Evolutionary conservation across 768 basidiomycete genomes (phyloP).

Genomic region (Mrakia hoshinonis): DNA sequence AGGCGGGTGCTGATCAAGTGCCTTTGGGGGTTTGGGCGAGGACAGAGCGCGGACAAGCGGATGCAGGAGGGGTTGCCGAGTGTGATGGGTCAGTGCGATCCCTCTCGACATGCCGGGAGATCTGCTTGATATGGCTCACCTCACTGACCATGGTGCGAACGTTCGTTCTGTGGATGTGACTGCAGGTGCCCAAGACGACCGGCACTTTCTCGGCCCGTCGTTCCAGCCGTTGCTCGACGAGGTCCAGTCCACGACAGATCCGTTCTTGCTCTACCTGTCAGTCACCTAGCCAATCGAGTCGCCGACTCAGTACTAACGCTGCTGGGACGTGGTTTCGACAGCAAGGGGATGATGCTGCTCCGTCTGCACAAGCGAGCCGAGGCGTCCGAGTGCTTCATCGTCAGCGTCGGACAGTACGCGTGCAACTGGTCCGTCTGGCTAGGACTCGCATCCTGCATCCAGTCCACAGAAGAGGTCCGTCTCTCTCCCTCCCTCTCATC

Average conservation of each 20-base stretch:
- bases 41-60: slow-evolving; percentile 25
- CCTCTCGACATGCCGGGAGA: no score
- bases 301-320: no score
- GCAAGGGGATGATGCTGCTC: slow-evolving; percentile 73
- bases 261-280: slow-evolving; percentile 77
- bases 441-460: slow-evolving; percentile 61
- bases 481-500: slow-evolving; percentile 10
- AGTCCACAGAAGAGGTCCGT: slow-evolving; percentile 73
- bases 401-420: slow-evolving; percentile 66
- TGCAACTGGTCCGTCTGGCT: slow-evolving; percentile 97
- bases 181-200: slow-evolving; percentile 19
- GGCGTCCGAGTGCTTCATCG: slow-evolving; percentile 69
- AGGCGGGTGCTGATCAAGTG: not conserved
- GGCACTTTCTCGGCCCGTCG: slow-evolving; percentile 15
- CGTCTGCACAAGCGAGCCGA: slow-evolving; percentile 71
- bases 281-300: slow-evolving; percentile 38
- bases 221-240: slow-evolving; percentile 47
- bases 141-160: not conserved
- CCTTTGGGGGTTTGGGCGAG: not conserved
- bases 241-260: slow-evolving; percentile 57
- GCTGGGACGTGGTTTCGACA: no score
- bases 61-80: slow-evolving; percentile 25
- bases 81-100: slow-evolving; percentile 20
- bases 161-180: not conserved
- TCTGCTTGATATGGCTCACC: no score